Evolutionary conservation across 139 green algal genomes (phyloP).

Genomic region (Bryopsis sp.): DNA sequence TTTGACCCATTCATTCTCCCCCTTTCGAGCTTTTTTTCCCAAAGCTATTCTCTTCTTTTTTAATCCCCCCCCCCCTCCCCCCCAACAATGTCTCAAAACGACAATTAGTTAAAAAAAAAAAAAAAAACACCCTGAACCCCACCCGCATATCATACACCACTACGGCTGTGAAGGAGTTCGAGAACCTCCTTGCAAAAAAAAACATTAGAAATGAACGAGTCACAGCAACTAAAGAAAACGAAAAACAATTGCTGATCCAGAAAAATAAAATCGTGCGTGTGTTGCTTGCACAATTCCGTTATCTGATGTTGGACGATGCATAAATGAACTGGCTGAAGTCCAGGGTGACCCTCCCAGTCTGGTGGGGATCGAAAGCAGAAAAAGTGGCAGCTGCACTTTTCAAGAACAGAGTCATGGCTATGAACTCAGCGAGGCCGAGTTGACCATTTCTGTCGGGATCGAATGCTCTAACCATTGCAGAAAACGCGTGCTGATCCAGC

Average conservation of each 20-base stretch:
- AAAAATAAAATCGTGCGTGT: background rate
- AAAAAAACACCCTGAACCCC: background rate
- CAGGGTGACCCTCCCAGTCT: conserved; percentile 18
- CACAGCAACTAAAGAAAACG: background rate
- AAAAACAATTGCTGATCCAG: background rate
- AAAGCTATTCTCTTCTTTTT: no score
- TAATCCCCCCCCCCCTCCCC: background rate
- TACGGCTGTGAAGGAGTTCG: no score
- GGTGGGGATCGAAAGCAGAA: conserved; percentile 25
- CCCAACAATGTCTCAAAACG: background rate
- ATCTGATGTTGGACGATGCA: conserved; percentile 22
- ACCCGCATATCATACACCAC: background rate
- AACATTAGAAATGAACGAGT: no score
- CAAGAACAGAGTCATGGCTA: conserved; percentile 58
- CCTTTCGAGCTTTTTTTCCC: background rate
- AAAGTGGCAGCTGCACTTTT: conserved; percentile 34
- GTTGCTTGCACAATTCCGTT: background rate
- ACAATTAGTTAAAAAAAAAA: background rate
- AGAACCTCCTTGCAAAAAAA: no score
- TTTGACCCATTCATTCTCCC: background rate
- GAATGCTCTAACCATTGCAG: background rate
- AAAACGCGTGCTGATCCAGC: conserved; percentile 11
- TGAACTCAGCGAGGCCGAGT: conserved; percentile 35
- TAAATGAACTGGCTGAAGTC: conserved; percentile 39
- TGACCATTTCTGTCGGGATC: conserved; percentile 13